Evolutionary conservation across 495 filamentous ascomycete genomes (phyloP).

Genomic region (Lepraria neglecta): DNA sequence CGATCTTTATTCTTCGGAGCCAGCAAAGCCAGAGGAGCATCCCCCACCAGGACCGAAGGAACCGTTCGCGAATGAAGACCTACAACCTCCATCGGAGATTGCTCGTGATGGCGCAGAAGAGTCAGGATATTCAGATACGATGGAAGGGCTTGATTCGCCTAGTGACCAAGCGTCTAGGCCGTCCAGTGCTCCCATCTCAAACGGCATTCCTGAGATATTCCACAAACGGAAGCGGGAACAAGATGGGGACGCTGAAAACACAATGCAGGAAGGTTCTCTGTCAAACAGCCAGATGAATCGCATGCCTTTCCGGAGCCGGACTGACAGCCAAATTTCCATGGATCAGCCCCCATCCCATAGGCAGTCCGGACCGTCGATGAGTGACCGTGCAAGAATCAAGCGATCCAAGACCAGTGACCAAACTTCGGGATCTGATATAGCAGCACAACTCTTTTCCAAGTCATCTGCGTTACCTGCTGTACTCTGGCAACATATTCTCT

Average conservation of each 20-base stretch:
- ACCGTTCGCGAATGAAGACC: slow-evolving; percentile 3
- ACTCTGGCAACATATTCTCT: slow-evolving; percentile 36
- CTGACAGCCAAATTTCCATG: neutral
- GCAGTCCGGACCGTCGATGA: neutral
- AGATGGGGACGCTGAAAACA: neutral
- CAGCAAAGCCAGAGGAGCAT: slow-evolving; percentile 13
- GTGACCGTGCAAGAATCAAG: slow-evolving; percentile 10
- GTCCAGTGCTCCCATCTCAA: slow-evolving; percentile 5
- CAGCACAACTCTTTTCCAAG: slow-evolving; percentile 3
- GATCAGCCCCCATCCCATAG: slow-evolving; percentile 7
- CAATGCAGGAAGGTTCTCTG: neutral
- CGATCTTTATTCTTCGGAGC: slow-evolving; percentile 24
- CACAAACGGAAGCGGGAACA: slow-evolving; percentile 22
- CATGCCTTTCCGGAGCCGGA: neutral
- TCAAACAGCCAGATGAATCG: neutral
- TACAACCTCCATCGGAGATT: neutral
- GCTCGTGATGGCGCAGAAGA: neutral
- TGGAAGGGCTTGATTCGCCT: slow-evolving; percentile 2
- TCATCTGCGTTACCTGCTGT: slow-evolving; percentile 30
- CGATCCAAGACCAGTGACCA: slow-evolving; percentile 16
- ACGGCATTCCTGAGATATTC: neutral
- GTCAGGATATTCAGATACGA: slow-evolving; percentile 7
- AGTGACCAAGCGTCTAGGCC: neutral
- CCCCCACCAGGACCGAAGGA: neutral
- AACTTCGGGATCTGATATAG: neutral